Percentiles rank a stretch among this genome's conserved stretches.
Conservation (phyloP, 345 rosid genomes). For the Sapria himalayana region DNA sequence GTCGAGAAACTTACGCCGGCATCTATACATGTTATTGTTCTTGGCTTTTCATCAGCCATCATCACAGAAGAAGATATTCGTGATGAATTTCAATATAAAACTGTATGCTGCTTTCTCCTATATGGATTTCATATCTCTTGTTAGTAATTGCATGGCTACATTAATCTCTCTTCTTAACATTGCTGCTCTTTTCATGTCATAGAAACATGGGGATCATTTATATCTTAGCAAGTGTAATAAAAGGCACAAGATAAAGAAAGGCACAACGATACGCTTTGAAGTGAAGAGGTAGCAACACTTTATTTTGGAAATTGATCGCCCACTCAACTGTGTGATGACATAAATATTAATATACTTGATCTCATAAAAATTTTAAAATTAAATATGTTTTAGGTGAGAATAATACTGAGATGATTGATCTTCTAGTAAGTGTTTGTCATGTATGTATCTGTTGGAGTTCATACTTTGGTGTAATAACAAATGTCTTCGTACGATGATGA, state of each 20-base stretch:
- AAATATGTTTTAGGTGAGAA: no score
- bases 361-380: no score
- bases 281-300: conserved; percentile 67
- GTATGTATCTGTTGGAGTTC: no score
- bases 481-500: no score
- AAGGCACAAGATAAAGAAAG: conserved; percentile 43
- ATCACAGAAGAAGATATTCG: conserved; percentile 42
- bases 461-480: no score
- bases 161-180: background rate
- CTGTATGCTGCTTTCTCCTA: conserved; percentile 16
- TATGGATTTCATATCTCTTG: background rate
- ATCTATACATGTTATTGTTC: conserved; percentile 54
- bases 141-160: no score
- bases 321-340: no score
- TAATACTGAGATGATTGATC: no score
- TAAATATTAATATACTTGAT: no score
- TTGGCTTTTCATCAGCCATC: conserved; percentile 66
- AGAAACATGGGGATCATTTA: conserved; percentile 35
- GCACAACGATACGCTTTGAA: conserved; percentile 43
- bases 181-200: conserved; percentile 1
- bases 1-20: conserved; percentile 47
- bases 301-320: no score
- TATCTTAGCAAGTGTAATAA: conserved; percentile 38
- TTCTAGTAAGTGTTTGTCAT: no score
- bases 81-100: conserved; percentile 37